Percentiles rank a stretch among this genome's conserved stretches.
Conservation (phyloP, 768 basidiomycete genomes). For the Cyclocybe cylindracea region DNA sequence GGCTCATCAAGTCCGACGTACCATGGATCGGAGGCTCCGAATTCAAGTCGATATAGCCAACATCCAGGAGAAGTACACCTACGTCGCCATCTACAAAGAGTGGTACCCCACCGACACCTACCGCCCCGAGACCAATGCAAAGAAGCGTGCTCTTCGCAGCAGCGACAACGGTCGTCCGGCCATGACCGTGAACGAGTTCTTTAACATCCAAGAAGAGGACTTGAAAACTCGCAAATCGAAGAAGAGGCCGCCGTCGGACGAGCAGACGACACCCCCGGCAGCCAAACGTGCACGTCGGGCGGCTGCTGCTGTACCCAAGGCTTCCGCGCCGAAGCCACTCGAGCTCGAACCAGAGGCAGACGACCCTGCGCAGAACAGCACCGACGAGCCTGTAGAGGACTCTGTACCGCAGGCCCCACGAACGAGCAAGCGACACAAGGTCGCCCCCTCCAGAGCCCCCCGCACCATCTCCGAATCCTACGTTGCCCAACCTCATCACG, state of each 20-base stretch:
- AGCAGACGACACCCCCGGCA: background rate
- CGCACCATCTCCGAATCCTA: conserved; percentile 1
- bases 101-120: conserved; percentile 22
- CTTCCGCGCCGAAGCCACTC: conserved; percentile 1
- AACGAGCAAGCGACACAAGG: background rate
- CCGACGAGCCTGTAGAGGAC: no score
- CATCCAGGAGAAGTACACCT: conserved; percentile 22
- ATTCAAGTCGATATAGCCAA: conserved; percentile 24
- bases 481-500: background rate
- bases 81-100: conserved; percentile 15
- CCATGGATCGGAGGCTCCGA: conserved; percentile 45
- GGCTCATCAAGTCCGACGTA: conserved; percentile 38
- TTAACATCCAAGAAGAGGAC: conserved; percentile 17
- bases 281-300: background rate
- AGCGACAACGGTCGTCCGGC: conserved; percentile 15
- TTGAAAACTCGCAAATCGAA: background rate
- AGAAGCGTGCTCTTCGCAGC: conserved; percentile 22
- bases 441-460: background rate
- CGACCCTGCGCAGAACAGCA: no score
- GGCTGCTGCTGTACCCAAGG: background rate
- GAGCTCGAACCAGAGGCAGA: background rate
- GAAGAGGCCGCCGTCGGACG: conserved; percentile 12
- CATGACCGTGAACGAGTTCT: conserved; percentile 18
- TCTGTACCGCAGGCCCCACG: no score
- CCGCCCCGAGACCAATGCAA: conserved; percentile 11